Percentiles rank a stretch among this genome's conserved stretches.
phyloP scores from a whole-genome alignment of 2,329 filamentous ascomycete genomes.

The Fusarium sp. region DNA sequence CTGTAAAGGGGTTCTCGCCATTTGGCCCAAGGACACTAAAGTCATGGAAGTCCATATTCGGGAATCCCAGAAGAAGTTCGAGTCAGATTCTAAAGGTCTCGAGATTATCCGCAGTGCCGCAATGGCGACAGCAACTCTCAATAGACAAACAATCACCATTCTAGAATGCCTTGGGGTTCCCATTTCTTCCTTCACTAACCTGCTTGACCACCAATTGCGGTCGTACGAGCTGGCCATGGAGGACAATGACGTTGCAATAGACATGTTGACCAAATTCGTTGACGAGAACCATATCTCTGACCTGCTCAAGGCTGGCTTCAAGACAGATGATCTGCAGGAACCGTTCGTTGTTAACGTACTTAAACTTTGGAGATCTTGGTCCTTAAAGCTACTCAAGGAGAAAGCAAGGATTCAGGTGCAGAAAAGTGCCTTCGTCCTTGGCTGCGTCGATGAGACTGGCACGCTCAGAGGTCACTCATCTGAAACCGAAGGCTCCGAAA shows the following conservation, averaged over 20 bases:
- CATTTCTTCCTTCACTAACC: slow-evolving; percentile 72
- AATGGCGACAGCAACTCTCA: slow-evolving; percentile 82
- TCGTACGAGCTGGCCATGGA: slow-evolving; percentile 78
- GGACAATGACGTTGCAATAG: slow-evolving; percentile 71
- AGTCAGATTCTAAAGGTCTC: slow-evolving; percentile 74
- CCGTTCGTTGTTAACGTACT: slow-evolving; percentile 86
- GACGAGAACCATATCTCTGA: slow-evolving; percentile 89
- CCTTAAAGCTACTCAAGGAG: slow-evolving; percentile 89
- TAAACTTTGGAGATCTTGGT: slow-evolving; percentile 88
- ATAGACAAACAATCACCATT: slow-evolving; percentile 91
- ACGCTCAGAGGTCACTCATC: slow-evolving; percentile 77
- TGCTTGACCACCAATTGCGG: slow-evolving; percentile 75
- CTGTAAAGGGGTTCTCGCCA: slow-evolving; percentile 87
- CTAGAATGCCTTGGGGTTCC: slow-evolving; percentile 81
- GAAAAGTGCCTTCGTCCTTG: slow-evolving; percentile 87
- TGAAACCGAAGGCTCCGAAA: slow-evolving; percentile 53
- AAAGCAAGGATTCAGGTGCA: slow-evolving; percentile 88
- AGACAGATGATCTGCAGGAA: slow-evolving; percentile 69
- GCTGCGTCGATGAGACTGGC: slow-evolving; percentile 86
- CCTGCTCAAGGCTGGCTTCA: slow-evolving; percentile 85
- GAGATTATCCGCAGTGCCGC: slow-evolving; percentile 88
- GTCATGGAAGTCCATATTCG: slow-evolving; percentile 80
- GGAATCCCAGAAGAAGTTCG: slow-evolving; percentile 89
- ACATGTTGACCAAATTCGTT: slow-evolving; percentile 78
- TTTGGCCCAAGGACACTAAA: slow-evolving; percentile 76